phyloP scores from a whole-genome alignment of 805 yeast genomes.

The Groenewaldozyma salmanticensis region DNA sequence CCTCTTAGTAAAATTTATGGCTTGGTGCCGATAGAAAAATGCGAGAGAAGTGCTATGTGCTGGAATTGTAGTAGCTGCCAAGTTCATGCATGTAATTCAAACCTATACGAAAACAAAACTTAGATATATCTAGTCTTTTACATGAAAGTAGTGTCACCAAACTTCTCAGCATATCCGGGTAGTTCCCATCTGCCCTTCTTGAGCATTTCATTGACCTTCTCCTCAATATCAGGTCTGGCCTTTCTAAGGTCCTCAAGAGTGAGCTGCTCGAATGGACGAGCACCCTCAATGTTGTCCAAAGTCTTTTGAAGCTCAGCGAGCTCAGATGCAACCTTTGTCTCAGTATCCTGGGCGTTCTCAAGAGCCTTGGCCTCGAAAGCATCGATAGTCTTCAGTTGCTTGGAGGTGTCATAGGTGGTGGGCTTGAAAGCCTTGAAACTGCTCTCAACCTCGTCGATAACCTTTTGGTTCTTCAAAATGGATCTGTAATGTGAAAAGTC shows the following conservation, averaged over 20 bases:
- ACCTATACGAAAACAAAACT: background rate
- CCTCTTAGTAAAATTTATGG: too few relatives aligned
- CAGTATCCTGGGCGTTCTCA: slow-evolving; percentile 91
- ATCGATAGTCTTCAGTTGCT: slow-evolving; percentile 85
- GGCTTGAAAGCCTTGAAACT: slow-evolving; percentile 73
- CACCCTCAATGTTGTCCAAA: slow-evolving; percentile 85
- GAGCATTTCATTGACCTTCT: slow-evolving; percentile 90
- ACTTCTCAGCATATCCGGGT: slow-evolving; percentile 97
- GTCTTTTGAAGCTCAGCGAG: slow-evolving; percentile 78
- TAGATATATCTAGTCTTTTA: slow-evolving; percentile 13
- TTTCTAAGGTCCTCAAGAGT: slow-evolving; percentile 89
- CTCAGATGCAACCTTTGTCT: slow-evolving; percentile 78
- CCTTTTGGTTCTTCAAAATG: slow-evolving; percentile 67
- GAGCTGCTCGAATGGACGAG: slow-evolving; percentile 96
- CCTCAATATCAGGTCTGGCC: slow-evolving; percentile 97
- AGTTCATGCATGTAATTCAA: too few relatives aligned
- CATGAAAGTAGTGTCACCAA: slow-evolving; percentile 95
- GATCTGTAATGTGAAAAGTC: slow-evolving; percentile 77
- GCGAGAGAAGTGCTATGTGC: too few relatives aligned
- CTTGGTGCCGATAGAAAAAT: too few relatives aligned
- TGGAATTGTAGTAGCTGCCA: too few relatives aligned
- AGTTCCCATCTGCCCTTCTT: slow-evolving; percentile 96
- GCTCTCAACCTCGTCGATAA: slow-evolving; percentile 71
- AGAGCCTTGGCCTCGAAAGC: slow-evolving; percentile 92
- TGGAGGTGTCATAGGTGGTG: slow-evolving; percentile 72